Evolutionary conservation across 257 asterid species (phyloP), one percentile per base, ranked within the genome.

Genomic region (Nyctanthes arbortristis): DNA sequence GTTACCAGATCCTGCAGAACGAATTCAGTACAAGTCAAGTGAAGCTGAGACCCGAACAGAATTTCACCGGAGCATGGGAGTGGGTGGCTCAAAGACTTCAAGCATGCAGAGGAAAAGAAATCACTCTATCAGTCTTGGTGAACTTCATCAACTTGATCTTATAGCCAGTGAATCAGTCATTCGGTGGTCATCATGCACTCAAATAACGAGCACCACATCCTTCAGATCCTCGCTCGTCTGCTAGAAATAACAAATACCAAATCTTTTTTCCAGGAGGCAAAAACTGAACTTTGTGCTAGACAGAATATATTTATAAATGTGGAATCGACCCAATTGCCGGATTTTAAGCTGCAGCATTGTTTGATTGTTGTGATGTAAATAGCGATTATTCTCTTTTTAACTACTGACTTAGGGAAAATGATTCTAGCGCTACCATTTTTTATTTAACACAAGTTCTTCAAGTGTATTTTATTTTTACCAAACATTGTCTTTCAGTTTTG

Each of bases 101-200:
- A 78, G 63, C 63, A 64, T 74, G 70, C 77, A 75, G 59, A 79
- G 81, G 79, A 86, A 83, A 75, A 75, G 91, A 75, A 86, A 86
- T 77, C 81, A 77, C 81, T 83, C 89, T 7, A 86, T 86, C 14
- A 82, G 89, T 35, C 69, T 81, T 60, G 91, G 91, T 35, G 91
- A 86, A n/a, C 75, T 83, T 14, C 82, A 83, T 59, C 87, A 83
- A 69, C 76, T 83, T 27, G 82, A 77, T 65, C 71, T 75, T 37
- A 40, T 75, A 25, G 74, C 84, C 2, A 70, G 79, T 2, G 82
- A 82, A 59, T 77, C 91, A 24, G 85, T 86, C 7, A 81, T 77
- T 67, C 87, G 87, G 27, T 83, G 91, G 91, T 84, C 85, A 4
- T 86, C 91, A 10, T 83, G 87, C 78, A 82, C 88, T 1, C 74